A percentile compares a stretch with the other conserved stretches of the same genome.
These are phyloP conservation scores for Aspergillus sp. DNA, from an alignment of 2,329 filamentous ascomycete species.

Conservation along the genomic window DNA sequence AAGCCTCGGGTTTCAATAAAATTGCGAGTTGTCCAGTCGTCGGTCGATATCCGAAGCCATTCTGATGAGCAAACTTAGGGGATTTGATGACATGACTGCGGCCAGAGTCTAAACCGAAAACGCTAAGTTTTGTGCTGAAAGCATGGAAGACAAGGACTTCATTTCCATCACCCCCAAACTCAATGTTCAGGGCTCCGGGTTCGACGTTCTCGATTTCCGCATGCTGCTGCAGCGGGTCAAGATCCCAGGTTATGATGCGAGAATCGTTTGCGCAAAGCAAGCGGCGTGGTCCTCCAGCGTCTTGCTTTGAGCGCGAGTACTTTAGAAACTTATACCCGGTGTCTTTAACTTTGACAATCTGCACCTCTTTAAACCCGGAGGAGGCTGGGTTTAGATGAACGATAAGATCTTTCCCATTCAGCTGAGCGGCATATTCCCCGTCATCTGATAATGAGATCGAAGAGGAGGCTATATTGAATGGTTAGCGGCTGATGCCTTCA, in stretches of 20 bases:
- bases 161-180: constrained; percentile 38
- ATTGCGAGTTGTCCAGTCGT: constrained; percentile 41
- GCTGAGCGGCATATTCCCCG: constrained; percentile 29
- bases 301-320: constrained; percentile 22
- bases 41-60: constrained; percentile 42
- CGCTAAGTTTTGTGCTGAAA: constrained; percentile 40
- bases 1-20: constrained; percentile 39
- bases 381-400: constrained; percentile 31
- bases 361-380: constrained; percentile 31
- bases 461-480: constrained; percentile 3
- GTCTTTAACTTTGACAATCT: constrained; percentile 34
- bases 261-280: constrained; percentile 35
- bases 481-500: neutral
- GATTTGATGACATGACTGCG: constrained; percentile 40
- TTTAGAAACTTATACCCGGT: constrained; percentile 31
- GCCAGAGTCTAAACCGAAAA: constrained; percentile 36
- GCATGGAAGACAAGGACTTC: constrained; percentile 41
- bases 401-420: constrained; percentile 33
- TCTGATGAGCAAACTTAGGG: constrained; percentile 39
- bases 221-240: constrained; percentile 35
- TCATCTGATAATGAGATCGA: constrained; percentile 31
- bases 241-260: constrained; percentile 38
- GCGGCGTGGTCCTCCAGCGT: constrained; percentile 19
- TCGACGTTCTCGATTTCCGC: constrained; percentile 45
- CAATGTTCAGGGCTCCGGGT: constrained; percentile 33